A percentile compares a stretch with the other conserved stretches of the same genome.
Evolutionary conservation across 371 early-diverging fungal species (phyloP).

Genomic region (Gilbertella persicaria): DNA sequence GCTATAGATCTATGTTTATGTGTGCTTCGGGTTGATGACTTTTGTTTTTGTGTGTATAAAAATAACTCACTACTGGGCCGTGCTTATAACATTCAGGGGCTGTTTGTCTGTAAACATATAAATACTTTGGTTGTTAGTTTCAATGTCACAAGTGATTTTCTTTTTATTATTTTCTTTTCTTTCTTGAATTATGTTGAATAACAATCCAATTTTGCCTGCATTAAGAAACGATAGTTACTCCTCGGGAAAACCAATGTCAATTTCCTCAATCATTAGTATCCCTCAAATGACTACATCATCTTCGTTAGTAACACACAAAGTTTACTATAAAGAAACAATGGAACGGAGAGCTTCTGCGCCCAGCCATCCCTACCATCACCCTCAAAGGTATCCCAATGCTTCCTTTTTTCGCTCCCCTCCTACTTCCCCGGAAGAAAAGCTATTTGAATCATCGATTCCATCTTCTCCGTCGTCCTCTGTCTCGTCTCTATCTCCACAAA

Average conservation of each 20-base stretch:
- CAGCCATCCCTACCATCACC: constrained; percentile 16
- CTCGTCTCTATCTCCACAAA: constrained; percentile 12
- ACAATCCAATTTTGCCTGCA: constrained; percentile 8
- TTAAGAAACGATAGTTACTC: constrained; percentile 10
- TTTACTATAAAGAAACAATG: constrained; percentile 18
- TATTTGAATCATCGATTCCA: constrained; percentile 22
- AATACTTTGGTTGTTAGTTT: background rate
- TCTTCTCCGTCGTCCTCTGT: constrained; percentile 30
- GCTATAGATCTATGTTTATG: constrained; percentile 1
- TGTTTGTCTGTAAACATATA: constrained; percentile 8
- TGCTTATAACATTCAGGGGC: constrained; percentile 15
- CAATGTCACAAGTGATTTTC: background rate
- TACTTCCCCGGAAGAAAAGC: constrained; percentile 36
- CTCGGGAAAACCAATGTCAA: constrained; percentile 36
- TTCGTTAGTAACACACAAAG: constrained; percentile 13
- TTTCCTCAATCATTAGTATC: constrained; percentile 39
- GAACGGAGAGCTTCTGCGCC: constrained; percentile 26
- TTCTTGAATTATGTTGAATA: constrained; percentile 12
- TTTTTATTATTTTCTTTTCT: constrained; percentile 1
- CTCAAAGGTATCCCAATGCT: constrained; percentile 7
- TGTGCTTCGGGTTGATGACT: background rate
- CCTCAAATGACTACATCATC: constrained; percentile 23
- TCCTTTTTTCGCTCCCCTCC: constrained; percentile 34
- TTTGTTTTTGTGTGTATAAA: constrained; percentile 5
- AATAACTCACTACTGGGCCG: constrained; percentile 15